These are phyloP conservation scores for Sextonia rubra DNA, from an alignment of 164 flowering plant genomes.

Conservation along the genomic window DNA sequence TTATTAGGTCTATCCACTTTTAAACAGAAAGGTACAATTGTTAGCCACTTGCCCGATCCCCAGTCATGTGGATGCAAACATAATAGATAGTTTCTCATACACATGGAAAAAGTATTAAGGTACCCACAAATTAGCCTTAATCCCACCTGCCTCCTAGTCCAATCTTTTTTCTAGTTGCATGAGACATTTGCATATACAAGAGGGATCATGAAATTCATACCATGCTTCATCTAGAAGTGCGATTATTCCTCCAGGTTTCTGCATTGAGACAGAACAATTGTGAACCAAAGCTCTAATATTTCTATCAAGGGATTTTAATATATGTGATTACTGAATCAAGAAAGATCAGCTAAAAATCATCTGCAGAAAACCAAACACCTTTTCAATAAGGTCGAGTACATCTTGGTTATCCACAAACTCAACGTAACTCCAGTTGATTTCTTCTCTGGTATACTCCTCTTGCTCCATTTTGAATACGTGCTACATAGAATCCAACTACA, in stretches of 20 bases:
- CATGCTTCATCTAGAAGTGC: conserved; percentile 92
- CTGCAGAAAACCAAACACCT: conserved; percentile 35
- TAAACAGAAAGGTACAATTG: background rate
- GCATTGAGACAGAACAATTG: conserved; percentile 22
- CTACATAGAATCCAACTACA: conserved; percentile 30
- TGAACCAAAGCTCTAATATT: background rate
- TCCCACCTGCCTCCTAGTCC: background rate
- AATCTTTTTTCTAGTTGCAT: background rate
- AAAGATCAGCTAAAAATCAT: background rate
- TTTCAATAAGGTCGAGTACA: conserved; percentile 76
- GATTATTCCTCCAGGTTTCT: conserved; percentile 90
- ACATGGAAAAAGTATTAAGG: background rate
- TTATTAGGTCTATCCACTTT: background rate
- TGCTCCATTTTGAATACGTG: conserved; percentile 93
- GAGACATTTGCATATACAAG: background rate
- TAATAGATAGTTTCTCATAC: background rate
- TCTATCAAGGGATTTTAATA: background rate
- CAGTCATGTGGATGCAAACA: background rate
- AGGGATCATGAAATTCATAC: conserved; percentile 28
- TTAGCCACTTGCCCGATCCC: background rate
- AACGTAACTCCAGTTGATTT: conserved; percentile 87
- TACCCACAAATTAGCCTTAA: background rate
- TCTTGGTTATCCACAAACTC: conserved; percentile 91
- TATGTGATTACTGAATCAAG: background rate
- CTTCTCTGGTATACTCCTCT: conserved; percentile 77